Evolutionary conservation across 306 rosid genomes (phyloP).

Genomic region (Boehmeria nivea): DNA sequence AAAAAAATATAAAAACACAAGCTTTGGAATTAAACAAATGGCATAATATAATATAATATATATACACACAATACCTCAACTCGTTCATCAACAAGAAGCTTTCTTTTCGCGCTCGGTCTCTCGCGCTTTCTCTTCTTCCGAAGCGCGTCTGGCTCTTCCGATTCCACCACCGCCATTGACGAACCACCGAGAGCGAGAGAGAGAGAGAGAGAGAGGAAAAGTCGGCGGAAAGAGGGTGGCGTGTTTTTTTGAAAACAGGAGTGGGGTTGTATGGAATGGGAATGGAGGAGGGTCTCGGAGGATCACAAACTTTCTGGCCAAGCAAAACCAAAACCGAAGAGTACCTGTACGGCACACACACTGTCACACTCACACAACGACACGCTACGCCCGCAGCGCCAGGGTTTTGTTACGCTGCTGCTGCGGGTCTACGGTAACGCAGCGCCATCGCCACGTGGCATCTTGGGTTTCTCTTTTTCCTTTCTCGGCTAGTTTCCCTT

Average conservation of each 20-base stretch:
- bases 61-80: constrained; percentile 58
- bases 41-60: not conserved
- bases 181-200: not conserved
- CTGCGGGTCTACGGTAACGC: not conserved
- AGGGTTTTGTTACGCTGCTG: not conserved
- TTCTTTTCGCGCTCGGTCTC: not conserved
- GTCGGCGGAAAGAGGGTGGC: not conserved
- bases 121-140: constrained; percentile 21
- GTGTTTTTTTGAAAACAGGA: too few relatives aligned
- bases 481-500: not conserved
- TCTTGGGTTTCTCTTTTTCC: not conserved
- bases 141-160: constrained; percentile 6
- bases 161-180: constrained; percentile 32
- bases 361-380: too few relatives aligned
- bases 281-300: not conserved
- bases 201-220: constrained; percentile 5
- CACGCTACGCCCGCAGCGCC: too few relatives aligned
- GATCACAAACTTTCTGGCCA: constrained; percentile 7
- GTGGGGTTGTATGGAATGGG: too few relatives aligned
- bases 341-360: too few relatives aligned
- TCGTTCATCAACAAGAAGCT: constrained; percentile 22
- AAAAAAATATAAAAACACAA: not conserved
- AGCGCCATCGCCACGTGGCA: not conserved
- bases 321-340: constrained; percentile 3
- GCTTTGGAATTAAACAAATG: too few relatives aligned